Conservation (phyloP, 805 yeast genomes). For the Ogataea sp. region DNA sequence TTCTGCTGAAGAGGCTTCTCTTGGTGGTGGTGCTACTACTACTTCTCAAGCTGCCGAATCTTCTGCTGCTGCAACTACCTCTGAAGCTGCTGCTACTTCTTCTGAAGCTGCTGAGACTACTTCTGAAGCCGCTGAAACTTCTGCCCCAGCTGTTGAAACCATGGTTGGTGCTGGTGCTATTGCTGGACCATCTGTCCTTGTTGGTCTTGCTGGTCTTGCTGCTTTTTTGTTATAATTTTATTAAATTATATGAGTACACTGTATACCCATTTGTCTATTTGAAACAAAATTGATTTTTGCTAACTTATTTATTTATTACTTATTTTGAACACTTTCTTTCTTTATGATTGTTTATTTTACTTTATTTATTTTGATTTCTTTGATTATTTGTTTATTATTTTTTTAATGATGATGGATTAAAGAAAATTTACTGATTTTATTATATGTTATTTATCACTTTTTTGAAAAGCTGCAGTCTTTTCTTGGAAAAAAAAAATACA, state of each 20-base stretch:
- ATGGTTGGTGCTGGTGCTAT: slow-evolving; percentile 2
- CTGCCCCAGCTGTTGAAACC: slow-evolving; percentile 2
- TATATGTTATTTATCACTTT: no score
- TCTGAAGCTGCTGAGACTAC: slow-evolving; percentile 1
- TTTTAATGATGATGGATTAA: no score
- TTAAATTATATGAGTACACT: background rate
- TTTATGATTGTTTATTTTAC: no score
- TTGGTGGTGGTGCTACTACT: slow-evolving; percentile 7
- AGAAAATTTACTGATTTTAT: no score
- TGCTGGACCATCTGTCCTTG: background rate
- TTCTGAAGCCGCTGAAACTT: background rate
- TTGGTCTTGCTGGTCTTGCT: background rate
- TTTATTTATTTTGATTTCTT: no score
- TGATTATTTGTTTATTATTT: no score
- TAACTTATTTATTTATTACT: no score
- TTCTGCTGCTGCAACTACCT: slow-evolving; percentile 5
- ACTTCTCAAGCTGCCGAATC: slow-evolving; percentile 4
- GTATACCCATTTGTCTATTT: background rate
- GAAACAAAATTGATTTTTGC: no score
- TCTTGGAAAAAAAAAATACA: no score
- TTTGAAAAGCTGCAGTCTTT: no score
- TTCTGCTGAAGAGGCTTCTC: slow-evolving; percentile 7
- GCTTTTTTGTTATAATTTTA: background rate
- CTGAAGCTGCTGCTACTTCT: slow-evolving; percentile 2
- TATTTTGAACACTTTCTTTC: background rate